Evolutionary conservation across 2,329 filamentous ascomycete genomes (phyloP), one percentile per base, ranked within the genome.

Genomic region (Chlorencoelia australis): DNA sequence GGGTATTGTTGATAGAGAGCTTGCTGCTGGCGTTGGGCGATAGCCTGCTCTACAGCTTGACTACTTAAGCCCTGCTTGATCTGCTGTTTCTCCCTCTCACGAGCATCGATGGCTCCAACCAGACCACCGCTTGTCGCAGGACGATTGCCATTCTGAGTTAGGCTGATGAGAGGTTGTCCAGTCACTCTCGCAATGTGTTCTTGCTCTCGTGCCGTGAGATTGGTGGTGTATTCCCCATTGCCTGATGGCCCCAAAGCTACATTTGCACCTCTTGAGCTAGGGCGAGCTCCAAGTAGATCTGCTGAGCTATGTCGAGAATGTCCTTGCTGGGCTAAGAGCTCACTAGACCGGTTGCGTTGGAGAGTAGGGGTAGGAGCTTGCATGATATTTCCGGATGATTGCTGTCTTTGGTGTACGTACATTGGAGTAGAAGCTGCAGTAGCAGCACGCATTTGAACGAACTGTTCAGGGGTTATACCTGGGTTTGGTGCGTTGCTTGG

Each of bases 121-220:
- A 94, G 66, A 0, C 81, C 79, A 1, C 76, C 75, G 1, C 73
- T 29, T 7, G 31, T 73, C 20, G 69, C 56, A 4, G 25, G 26
- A 33, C 35, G 37, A 5, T 45, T 44, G 67, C 61, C 36, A 65
- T 64, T 28, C 63, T 60, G 41, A 68, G 70, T 44, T 33, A 70
- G 70, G 4, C 70, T 71, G 55, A 93, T 65, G 33, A 94, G 65
- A 0, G 87, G 82, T 0, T 76, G 78, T 1, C 83, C 82, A 1
- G 86, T 94, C 48, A 85, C 68, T 24, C 82, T 75, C 7, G 87
- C 83, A n/a, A 94, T 72, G 48, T 93, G 81, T 59, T 93, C 85
- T 56, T 93, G 87, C 58, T 94, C 87, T 11, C 82, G 75, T 13
- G 87, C 87, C 14, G 83, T 87, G n/a, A 94, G 67, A 39, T 79